Evolutionary conservation across 2,329 filamentous ascomycete species (phyloP).

Genomic region (Pseudogymnoascus sp.): DNA sequence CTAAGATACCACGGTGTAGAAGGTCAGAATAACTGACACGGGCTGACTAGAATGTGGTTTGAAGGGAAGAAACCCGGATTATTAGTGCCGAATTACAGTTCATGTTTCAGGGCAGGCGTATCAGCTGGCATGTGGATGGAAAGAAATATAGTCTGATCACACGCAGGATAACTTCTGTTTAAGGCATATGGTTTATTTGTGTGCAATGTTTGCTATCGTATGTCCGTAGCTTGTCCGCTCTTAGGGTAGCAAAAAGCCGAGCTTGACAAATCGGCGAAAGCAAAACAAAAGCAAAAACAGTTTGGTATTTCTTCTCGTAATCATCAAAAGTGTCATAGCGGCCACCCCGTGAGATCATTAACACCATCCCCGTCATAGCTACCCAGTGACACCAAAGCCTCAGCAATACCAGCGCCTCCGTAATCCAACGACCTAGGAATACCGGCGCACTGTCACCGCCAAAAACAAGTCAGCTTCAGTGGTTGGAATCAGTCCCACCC

Average conservation of each 20-base stretch:
- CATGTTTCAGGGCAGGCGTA: background rate
- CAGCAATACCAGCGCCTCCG: background rate
- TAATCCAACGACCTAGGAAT: background rate
- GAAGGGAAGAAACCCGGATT: background rate
- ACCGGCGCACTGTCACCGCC: background rate
- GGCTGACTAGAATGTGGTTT: background rate
- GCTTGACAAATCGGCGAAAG: background rate
- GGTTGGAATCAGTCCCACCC: constrained; percentile 13
- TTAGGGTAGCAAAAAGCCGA: background rate
- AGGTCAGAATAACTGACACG: background rate
- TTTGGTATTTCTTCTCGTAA: background rate
- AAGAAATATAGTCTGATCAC: background rate
- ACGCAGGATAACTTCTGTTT: background rate
- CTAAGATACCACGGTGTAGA: background rate
- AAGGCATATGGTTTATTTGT: background rate
- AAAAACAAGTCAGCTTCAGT: background rate
- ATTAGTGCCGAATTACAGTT: background rate
- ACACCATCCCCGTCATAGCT: background rate
- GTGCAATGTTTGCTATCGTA: background rate
- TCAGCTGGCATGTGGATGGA: background rate
- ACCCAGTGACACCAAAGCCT: background rate
- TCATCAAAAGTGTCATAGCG: constrained; percentile 5
- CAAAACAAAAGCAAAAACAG: background rate
- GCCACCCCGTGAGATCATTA: background rate
- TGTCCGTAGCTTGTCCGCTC: background rate